Percentiles rank a stretch among this genome's conserved stretches.
Evolutionary conservation across 1,139 yeast species (phyloP).

Genomic region (Candida gigantensis): DNA sequence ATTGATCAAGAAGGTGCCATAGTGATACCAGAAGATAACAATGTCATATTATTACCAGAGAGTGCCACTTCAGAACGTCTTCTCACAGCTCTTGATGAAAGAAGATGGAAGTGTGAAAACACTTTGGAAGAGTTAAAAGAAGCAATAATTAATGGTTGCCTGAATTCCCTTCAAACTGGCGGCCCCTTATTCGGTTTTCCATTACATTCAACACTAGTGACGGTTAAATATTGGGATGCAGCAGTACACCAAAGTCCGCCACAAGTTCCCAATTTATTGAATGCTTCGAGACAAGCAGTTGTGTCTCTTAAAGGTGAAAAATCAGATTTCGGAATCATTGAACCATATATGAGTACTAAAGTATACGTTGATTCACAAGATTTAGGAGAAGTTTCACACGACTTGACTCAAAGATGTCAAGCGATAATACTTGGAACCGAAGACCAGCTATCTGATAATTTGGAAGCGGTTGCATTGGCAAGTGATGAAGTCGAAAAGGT

Average conservation of each 20-base stretch:
- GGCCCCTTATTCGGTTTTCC: slow-evolving; percentile 69
- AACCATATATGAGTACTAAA: slow-evolving; percentile 84
- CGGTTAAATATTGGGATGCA: slow-evolving; percentile 51
- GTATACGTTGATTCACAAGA: slow-evolving; percentile 70
- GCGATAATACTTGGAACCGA: slow-evolving; percentile 69
- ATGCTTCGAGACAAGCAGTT: slow-evolving; percentile 32
- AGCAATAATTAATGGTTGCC: slow-evolving; percentile 57
- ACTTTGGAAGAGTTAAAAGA: slow-evolving; percentile 54
- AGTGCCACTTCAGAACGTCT: slow-evolving; percentile 30
- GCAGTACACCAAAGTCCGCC: slow-evolving; percentile 52
- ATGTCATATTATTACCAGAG: slow-evolving; percentile 34
- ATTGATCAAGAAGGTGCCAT: slow-evolving; percentile 44
- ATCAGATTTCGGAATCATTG: slow-evolving; percentile 58
- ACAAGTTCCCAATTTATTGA: slow-evolving; percentile 28
- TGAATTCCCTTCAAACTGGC: slow-evolving; percentile 76
- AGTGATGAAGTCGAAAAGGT: slow-evolving; percentile 50
- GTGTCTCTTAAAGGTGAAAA: slow-evolving; percentile 32
- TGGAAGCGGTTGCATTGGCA: slow-evolving; percentile 44
- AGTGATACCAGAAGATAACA: slow-evolving; percentile 37
- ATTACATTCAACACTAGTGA: slow-evolving; percentile 60
- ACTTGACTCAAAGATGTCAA: slow-evolving; percentile 63
- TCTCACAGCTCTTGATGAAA: slow-evolving; percentile 28
- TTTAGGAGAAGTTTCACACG: slow-evolving; percentile 83
- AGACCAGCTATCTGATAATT: slow-evolving; percentile 50
- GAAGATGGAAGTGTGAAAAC: slow-evolving; percentile 54